A percentile compares a stretch with the other conserved stretches of the same genome.
These are phyloP conservation scores for Trichoderma sp. DNA, from an alignment of 2,329 filamentous ascomycete genomes.

Conservation along the genomic window DNA sequence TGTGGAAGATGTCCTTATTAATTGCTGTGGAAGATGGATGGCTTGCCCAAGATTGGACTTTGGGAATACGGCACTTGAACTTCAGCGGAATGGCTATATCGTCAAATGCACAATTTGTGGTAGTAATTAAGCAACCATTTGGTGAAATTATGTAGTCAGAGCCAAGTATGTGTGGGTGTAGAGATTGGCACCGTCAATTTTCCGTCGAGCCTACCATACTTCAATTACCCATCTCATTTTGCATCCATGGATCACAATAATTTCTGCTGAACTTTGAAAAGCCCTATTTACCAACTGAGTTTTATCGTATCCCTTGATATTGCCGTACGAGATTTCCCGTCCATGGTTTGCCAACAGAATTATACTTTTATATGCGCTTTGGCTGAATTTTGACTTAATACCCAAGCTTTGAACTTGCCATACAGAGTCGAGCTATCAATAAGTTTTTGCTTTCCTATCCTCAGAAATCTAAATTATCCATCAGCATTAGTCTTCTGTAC, in stretches of 20 bases:
- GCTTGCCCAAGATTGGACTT: neutral
- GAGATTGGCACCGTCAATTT: neutral
- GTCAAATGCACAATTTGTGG: neutral
- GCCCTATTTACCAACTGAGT: neutral
- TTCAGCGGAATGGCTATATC: neutral
- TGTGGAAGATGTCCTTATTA: neutral
- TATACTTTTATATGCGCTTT: neutral
- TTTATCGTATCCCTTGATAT: neutral
- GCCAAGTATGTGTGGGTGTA: fast-evolving
- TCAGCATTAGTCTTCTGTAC: neutral
- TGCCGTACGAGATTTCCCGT: neutral
- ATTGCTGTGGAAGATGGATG: neutral
- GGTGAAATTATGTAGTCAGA: no score
- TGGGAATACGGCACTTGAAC: neutral
- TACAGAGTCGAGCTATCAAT: neutral
- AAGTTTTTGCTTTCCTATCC: neutral
- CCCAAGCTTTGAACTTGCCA: neutral
- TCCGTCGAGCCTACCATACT: neutral
- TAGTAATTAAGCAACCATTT: neutral
- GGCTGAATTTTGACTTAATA: neutral
- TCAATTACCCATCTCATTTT: neutral
- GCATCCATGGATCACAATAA: neutral
- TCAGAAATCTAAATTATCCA: neutral
- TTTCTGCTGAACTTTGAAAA: neutral
- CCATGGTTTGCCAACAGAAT: neutral